phyloP scores from a whole-genome alignment of 495 filamentous ascomycete species.

The Annulohypoxylon maeteangense region DNA sequence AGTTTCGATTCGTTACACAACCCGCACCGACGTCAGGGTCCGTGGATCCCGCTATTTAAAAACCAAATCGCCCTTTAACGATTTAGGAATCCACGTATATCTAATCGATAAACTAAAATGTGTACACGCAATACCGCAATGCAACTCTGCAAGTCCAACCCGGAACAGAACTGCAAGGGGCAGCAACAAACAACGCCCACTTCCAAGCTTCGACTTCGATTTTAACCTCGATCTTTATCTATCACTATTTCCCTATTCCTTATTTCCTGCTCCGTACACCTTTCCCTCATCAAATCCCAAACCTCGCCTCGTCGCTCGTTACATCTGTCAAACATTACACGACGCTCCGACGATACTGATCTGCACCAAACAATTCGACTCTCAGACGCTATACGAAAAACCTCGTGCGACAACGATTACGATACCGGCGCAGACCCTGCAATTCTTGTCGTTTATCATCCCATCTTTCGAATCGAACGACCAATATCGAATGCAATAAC shows the following conservation, averaged over 20 bases:
- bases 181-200: constrained; percentile 31
- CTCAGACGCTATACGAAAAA: neutral
- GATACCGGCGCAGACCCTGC: constrained; percentile 6
- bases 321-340: constrained; percentile 27
- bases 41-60: neutral
- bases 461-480: neutral
- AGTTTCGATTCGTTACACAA: neutral
- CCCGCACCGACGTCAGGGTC: constrained; percentile 19
- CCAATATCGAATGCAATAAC: neutral
- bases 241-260: neutral
- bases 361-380: neutral
- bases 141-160: constrained; percentile 31
- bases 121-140: constrained; percentile 41
- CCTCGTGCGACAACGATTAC: constrained; percentile 31
- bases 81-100: constrained; percentile 21
- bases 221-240: constrained; percentile 6
- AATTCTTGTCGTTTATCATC: neutral
- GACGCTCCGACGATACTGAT: neutral
- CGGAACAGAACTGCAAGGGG: constrained; percentile 24
- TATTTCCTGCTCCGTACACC: neutral
- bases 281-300: neutral
- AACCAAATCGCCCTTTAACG: neutral
- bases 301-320: constrained; percentile 35
- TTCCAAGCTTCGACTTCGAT: neutral
- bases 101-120: constrained; percentile 42